Evolutionary conservation across 2,329 filamentous ascomycete species (phyloP).

Genomic region (Coniochaeta sp.): DNA sequence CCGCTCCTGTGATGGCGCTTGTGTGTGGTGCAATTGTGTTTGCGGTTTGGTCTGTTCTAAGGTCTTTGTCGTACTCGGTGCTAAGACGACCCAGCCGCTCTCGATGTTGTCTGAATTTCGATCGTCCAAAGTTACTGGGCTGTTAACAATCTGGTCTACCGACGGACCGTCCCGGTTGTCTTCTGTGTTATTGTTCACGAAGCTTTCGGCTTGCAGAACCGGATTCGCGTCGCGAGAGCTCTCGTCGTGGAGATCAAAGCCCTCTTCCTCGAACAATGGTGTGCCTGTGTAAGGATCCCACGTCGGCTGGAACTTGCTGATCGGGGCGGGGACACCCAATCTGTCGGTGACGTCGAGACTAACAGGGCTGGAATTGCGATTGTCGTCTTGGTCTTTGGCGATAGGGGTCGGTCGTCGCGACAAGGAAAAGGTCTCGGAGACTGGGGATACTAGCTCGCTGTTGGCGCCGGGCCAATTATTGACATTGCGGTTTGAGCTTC

Average conservation of each 20-base stretch:
- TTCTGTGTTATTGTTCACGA: not conserved
- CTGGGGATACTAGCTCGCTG: slow-evolving; percentile 19
- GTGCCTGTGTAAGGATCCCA: slow-evolving; percentile 26
- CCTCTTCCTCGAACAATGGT: slow-evolving; percentile 28
- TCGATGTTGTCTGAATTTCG: not conserved
- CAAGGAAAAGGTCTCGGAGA: slow-evolving; percentile 19
- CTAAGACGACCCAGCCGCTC: not conserved
- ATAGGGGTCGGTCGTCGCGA: slow-evolving; percentile 9
- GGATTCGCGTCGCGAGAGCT: slow-evolving; percentile 11
- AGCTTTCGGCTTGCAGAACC: not conserved
- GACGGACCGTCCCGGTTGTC: not conserved
- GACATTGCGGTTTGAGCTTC: slow-evolving; percentile 3
- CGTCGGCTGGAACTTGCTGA: slow-evolving; percentile 25
- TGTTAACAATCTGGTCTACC: not conserved
- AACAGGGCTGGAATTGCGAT: slow-evolving; percentile 1
- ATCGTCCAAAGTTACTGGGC: not conserved
- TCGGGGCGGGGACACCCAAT: slow-evolving; percentile 19
- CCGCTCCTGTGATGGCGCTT: not conserved
- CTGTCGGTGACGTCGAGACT: slow-evolving; percentile 4
- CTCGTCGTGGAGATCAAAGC: slow-evolving; percentile 17
- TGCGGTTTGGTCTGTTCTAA: not conserved
- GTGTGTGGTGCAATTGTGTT: too few species aligned
- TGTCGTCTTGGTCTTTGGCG: slow-evolving; percentile 8
- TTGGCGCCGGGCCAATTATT: not conserved
- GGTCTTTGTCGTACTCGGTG: not conserved